Base-by-base conservation (phyloP, 1,284 basidiomycete species). In the Sutorius eximius region DNA sequence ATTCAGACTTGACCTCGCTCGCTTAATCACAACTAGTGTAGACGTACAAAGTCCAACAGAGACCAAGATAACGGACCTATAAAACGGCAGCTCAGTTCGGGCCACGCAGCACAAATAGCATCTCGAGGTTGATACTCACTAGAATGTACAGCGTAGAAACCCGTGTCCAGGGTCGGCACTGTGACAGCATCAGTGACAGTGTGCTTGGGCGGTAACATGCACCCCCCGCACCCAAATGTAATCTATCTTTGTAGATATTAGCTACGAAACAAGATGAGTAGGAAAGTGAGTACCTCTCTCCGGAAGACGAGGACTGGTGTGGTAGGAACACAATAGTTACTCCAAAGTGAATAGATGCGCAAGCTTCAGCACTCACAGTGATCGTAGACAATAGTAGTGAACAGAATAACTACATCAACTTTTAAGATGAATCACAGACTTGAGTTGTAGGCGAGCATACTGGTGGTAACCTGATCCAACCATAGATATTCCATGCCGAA, bases 21-120 rank as follows among this genome's bases (percentile, higher is more conserved):
- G n/a, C n/a, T 37, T 10, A 18, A 34, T 37, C 0, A 37, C n/a
- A 37, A 37, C 9, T 37, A 10, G 22, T 27, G 16, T 30, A 22
- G 4, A 49, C 58, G 15, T 45, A 59, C 59, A 54, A 2, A 16
- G 11, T 46, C 32, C 8, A 10, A 32, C 41, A 61, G 33, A 61
- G 16, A 11, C 58, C 59, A 2, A 45, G 5, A 33, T 59, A 60
- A 3, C 49, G 59, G 22, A 53, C 22, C 59, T 58, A 11, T 7
- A 5, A 3, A 20, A 10, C 40, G 16, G 7, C 3, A 27, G 24
- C 24, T 45, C 36, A 37, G n/a, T 34, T 6, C 10, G 36, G 4
- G 3, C 3, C 16, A 36, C 34, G n/a, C 5, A 10, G 4, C 36
- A 37, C 4, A 5, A 37, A 18, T n/a, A 37, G 5, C 22, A 12